Percentiles rank a stretch among this genome's conserved stretches.
These are phyloP conservation scores for Clavispora vitiphila DNA, from an alignment of 805 yeast species.

Conservation along the genomic window DNA sequence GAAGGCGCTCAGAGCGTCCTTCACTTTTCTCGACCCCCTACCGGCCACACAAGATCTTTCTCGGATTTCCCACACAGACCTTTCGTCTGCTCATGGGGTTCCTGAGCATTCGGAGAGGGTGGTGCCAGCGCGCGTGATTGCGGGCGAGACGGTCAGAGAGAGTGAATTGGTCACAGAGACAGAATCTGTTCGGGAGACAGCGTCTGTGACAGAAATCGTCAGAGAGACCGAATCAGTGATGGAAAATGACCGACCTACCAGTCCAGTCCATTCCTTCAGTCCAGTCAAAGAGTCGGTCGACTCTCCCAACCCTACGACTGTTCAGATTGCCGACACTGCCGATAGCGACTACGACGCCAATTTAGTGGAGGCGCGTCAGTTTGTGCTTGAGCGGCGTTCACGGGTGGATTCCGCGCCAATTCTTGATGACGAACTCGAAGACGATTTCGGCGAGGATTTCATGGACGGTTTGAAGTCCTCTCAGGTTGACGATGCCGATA, in stretches of 20 bases:
- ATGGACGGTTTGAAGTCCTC: conserved; percentile 15
- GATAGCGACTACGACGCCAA: conserved; percentile 7
- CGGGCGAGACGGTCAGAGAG: not conserved
- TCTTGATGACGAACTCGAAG: conserved; percentile 13
- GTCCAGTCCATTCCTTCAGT: no score
- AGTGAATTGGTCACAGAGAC: not conserved
- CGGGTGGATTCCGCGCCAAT: not conserved
- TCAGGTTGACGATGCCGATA: conserved; percentile 11
- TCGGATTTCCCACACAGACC: not conserved
- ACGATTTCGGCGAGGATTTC: conserved; percentile 14
- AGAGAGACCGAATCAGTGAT: no score
- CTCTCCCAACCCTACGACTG: not conserved
- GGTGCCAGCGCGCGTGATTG: no score
- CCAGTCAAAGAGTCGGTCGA: no score
- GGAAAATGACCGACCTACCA: no score
- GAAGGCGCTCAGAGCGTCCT: conserved; percentile 5
- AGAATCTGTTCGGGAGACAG: not conserved
- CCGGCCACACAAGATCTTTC: conserved; percentile 7
- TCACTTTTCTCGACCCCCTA: conserved; percentile 13
- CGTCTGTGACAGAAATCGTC: not conserved
- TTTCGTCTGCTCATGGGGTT: not conserved
- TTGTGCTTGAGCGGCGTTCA: conserved; percentile 2
- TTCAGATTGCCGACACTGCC: conserved; percentile 1
- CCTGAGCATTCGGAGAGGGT: no score
- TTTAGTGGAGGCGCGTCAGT: conserved; percentile 17